Percentiles rank a stretch among this genome's conserved stretches.
phyloP scores from a whole-genome alignment of 164 flowering plant species.

The Hamamelis virginiana region DNA sequence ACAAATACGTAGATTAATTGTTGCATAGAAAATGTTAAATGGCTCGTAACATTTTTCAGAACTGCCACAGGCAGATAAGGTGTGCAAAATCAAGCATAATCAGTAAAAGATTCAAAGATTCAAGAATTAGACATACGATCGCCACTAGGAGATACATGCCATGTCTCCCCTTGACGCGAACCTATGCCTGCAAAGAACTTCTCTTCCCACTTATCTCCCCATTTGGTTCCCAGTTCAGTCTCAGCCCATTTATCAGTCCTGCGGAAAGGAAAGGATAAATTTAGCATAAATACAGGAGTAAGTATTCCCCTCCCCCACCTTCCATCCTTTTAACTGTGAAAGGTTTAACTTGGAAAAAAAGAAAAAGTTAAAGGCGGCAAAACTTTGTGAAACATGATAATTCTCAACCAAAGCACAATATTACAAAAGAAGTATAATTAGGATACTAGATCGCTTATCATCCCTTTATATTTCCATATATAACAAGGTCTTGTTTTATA shows the following conservation, averaged over 20 bases:
- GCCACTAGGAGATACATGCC: constrained; percentile 87
- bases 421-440: neutral
- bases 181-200: constrained; percentile 91
- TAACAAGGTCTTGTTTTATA: neutral
- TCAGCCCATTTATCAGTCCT: constrained; percentile 99
- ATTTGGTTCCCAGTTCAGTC: constrained; percentile 93
- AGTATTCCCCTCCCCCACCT: no score
- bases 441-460: neutral
- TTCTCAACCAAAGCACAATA: no score
- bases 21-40: neutral
- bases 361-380: no score
- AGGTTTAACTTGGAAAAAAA: no score
- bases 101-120: neutral
- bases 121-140: constrained; percentile 60
- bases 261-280: constrained; percentile 22
- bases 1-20: neutral
- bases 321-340: no score
- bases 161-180: constrained; percentile 97
- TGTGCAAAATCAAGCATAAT: neutral
- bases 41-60: neutral
- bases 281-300: neutral
- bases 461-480: neutral
- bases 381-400: no score
- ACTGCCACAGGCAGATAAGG: neutral
- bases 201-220: constrained; percentile 99